Evolutionary conservation across 352 stramenopile genomes (phyloP).

Genomic region (Sclerospora graminicola): DNA sequence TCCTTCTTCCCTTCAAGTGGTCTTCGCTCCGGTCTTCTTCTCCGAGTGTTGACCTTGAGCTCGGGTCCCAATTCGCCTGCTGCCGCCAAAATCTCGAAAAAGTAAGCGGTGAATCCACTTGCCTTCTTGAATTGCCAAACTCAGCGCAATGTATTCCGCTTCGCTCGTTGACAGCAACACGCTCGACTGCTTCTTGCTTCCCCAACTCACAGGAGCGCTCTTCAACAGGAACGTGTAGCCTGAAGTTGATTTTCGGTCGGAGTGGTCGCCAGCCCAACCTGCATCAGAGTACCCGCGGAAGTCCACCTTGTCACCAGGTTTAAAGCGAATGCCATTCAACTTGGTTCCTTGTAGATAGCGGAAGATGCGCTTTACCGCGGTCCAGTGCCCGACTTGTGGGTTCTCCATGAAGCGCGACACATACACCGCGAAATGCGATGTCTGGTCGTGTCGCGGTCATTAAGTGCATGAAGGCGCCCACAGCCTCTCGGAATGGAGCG

Average conservation of each 20-base stretch:
- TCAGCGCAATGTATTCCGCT: constrained; percentile 5
- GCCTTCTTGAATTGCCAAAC: constrained; percentile 2
- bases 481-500: constrained; percentile 8
- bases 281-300: constrained; percentile 7
- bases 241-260: constrained; percentile 6
- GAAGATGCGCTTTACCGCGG: constrained; percentile 12
- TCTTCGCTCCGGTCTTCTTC: too few species aligned
- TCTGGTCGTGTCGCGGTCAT: constrained; percentile 12
- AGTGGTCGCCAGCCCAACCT: constrained; percentile 5
- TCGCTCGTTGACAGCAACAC: constrained; percentile 7
- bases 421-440: constrained; percentile 8
- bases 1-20: too few species aligned
- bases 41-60: constrained; percentile 5
- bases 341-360: constrained; percentile 16
- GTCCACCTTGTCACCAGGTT: constrained; percentile 1
- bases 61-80: not conserved
- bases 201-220: not conserved
- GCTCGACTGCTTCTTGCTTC: constrained; percentile 4
- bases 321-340: constrained; percentile 6
- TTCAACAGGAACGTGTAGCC: constrained; percentile 5
- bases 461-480: constrained; percentile 14
- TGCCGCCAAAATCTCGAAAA: constrained; percentile 1
- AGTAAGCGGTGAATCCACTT: constrained; percentile 1
- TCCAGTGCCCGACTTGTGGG: constrained; percentile 8
- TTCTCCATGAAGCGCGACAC: constrained; percentile 16